These are phyloP conservation scores for Pythium dissimile DNA, from an alignment of 352 stramenopile species.

Conservation along the genomic window DNA sequence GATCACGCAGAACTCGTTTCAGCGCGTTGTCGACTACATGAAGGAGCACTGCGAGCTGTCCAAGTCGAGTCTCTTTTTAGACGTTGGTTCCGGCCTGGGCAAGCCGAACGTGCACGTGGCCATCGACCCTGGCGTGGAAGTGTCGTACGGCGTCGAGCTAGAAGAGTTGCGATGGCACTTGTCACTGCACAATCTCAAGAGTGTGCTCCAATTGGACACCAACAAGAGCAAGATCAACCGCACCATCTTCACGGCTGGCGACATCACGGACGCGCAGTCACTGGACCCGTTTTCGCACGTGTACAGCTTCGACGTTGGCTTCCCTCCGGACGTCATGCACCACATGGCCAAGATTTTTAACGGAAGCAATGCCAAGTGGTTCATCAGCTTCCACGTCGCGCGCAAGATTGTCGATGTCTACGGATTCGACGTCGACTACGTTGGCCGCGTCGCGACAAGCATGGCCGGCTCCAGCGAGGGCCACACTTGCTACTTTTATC, in stretches of 20 bases:
- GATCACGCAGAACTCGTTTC: conserved; percentile 96
- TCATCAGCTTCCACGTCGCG: conserved; percentile 94
- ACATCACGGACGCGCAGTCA: conserved; percentile 92
- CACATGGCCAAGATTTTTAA: conserved; percentile 95
- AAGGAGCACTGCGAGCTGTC: conserved; percentile 91
- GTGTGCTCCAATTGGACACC: conserved; percentile 72
- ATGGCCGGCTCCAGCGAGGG: conserved; percentile 96
- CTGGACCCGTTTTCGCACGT: conserved; percentile 98
- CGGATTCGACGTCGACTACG: conserved; percentile 90
- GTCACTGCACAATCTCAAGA: conserved; percentile 91
- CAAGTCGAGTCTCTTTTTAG: conserved; percentile 91
- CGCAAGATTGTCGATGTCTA: conserved; percentile 92
- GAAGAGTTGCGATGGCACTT: conserved; percentile 94
- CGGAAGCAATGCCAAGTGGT: conserved; percentile 79
- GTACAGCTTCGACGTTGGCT: conserved; percentile 98
- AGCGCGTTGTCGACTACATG: conserved; percentile 95
- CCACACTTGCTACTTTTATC: conserved; percentile 98
- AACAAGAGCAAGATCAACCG: conserved; percentile 51
- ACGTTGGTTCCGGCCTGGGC: conserved; percentile 95
- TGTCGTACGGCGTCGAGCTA: conserved; percentile 95
- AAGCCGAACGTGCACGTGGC: conserved; percentile 98
- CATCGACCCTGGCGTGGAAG: conserved; percentile 93
- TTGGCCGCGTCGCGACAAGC: conserved; percentile 86
- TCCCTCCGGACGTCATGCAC: conserved; percentile 94
- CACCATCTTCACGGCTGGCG: conserved; percentile 90